Conservation (phyloP, 768 basidiomycete genomes). For the Boletus reticulatus region DNA sequence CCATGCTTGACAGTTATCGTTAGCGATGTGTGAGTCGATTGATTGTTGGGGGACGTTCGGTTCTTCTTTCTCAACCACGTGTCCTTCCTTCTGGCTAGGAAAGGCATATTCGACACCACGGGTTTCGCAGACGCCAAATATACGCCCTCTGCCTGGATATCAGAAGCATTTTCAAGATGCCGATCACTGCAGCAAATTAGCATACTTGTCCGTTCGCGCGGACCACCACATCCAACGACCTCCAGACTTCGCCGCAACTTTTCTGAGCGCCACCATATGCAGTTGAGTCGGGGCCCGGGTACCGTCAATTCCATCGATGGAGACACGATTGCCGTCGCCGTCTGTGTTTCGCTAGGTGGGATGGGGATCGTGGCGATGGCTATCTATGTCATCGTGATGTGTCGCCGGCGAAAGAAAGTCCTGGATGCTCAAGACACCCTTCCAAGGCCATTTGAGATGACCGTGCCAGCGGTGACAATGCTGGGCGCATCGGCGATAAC, state of each 20-base stretch:
- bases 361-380: conserved; percentile 11
- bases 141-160: not conserved
- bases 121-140: not conserved
- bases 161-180: conserved; percentile 11
- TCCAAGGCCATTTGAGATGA: conserved; percentile 24
- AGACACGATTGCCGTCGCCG: conserved; percentile 13
- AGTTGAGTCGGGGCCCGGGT: not conserved
- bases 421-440: conserved; percentile 22
- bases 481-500: not conserved
- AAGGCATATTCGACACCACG: conserved; percentile 33
- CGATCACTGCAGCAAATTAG: not conserved
- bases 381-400: conserved; percentile 17
- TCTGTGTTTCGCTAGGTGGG: conserved; percentile 23
- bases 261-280: conserved; percentile 6
- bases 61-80: not conserved
- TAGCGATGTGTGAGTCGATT: conserved; percentile 41
- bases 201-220: not conserved
- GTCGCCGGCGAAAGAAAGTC: conserved; percentile 12
- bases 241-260: not conserved
- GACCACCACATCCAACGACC: not conserved
- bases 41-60: not conserved
- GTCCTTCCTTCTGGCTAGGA: conserved; percentile 27
- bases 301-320: not conserved
- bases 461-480: conserved; percentile 8
- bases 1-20: conserved; percentile 32